Percentiles rank a stretch among this genome's conserved stretches.
Evolutionary conservation across 139 green algal genomes (phyloP).

Genomic region (Yamagishiella unicocca): DNA sequence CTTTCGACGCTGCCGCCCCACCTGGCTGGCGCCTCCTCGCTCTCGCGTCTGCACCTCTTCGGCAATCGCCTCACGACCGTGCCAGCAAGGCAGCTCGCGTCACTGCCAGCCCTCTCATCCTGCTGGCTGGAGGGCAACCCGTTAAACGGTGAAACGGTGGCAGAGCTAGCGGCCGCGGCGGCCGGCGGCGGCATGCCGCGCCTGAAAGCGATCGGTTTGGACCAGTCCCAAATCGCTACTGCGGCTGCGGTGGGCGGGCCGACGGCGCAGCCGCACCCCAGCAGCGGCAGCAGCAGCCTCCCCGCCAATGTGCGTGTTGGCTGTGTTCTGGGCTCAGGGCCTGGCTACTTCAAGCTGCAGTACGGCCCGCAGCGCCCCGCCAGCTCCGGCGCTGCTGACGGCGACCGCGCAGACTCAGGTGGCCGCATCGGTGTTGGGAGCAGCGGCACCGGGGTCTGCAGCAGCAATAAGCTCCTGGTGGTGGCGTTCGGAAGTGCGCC

Average conservation of each 20-base stretch:
- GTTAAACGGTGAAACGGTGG: conserved; percentile 50
- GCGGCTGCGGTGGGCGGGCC: background rate
- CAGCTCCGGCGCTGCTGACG: background rate
- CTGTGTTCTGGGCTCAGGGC: conserved; percentile 47
- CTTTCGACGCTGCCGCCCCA: conserved; percentile 57
- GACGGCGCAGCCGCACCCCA: conserved; percentile 26
- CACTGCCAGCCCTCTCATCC: conserved; percentile 47
- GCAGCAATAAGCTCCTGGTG: conserved; percentile 73
- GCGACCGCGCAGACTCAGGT: conserved; percentile 18
- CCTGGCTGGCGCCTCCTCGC: conserved; percentile 56
- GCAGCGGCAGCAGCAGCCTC: background rate
- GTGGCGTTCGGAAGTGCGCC: conserved; percentile 95
- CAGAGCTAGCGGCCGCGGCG: conserved; percentile 49
- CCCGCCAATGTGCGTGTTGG: conserved; percentile 16
- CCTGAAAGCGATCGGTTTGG: conserved; percentile 65
- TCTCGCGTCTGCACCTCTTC: conserved; percentile 78
- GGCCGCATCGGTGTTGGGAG: background rate
- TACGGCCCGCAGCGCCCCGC: conserved; percentile 27
- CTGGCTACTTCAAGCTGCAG: conserved; percentile 91
- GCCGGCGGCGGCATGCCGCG: background rate
- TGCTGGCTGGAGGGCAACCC: conserved; percentile 89
- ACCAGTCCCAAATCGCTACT: conserved; percentile 54
- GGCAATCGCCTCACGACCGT: conserved; percentile 78
- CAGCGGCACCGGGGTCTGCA: conserved; percentile 59
- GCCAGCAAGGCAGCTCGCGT: conserved; percentile 38